These are phyloP conservation scores for Pyrus communis DNA, from an alignment of 306 rosid species.

Conservation along the genomic window DNA sequence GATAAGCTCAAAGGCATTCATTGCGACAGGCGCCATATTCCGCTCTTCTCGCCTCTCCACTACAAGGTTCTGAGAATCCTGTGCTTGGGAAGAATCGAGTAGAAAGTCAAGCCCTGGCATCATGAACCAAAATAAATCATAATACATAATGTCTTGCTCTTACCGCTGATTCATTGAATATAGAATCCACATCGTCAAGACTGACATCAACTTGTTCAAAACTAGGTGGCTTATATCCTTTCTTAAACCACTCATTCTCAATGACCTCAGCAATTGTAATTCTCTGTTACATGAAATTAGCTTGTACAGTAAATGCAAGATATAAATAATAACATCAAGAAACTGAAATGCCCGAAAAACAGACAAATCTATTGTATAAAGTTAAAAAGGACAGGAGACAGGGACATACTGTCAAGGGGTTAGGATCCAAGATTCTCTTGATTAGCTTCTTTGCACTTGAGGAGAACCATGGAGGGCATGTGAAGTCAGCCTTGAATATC, in stretches of 20 bases:
- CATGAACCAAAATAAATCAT: slow-evolving; percentile 5
- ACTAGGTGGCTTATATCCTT: slow-evolving; percentile 75
- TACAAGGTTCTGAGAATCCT: slow-evolving; percentile 66
- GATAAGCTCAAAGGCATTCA: slow-evolving; percentile 98
- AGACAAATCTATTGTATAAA: neutral
- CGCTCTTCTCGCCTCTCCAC: slow-evolving; percentile 65
- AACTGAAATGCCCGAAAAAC: neutral
- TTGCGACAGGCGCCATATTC: slow-evolving; percentile 52
- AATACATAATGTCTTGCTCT: slow-evolving; percentile 11
- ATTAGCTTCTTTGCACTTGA: slow-evolving; percentile 79
- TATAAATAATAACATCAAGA: neutral
- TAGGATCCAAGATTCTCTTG: slow-evolving; percentile 83
- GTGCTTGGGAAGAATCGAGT: slow-evolving; percentile 9
- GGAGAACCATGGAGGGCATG: slow-evolving; percentile 91
- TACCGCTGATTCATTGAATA: slow-evolving; percentile 63
- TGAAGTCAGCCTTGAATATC: slow-evolving; percentile 90
- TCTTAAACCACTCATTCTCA: slow-evolving; percentile 95
- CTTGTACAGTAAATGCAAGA: neutral
- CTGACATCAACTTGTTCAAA: slow-evolving; percentile 68
- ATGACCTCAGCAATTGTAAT: slow-evolving; percentile 72
- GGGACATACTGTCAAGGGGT: slow-evolving; percentile 63
- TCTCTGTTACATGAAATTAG: slow-evolving; percentile 49
- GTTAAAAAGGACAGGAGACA: neutral
- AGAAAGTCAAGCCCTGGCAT: slow-evolving; percentile 14
- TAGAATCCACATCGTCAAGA: slow-evolving; percentile 66